Evolutionary conservation across 2,329 filamentous ascomycete genomes (phyloP), one percentile per base, ranked within the genome.

Genomic region (Emmonsiellopsis sp.): DNA sequence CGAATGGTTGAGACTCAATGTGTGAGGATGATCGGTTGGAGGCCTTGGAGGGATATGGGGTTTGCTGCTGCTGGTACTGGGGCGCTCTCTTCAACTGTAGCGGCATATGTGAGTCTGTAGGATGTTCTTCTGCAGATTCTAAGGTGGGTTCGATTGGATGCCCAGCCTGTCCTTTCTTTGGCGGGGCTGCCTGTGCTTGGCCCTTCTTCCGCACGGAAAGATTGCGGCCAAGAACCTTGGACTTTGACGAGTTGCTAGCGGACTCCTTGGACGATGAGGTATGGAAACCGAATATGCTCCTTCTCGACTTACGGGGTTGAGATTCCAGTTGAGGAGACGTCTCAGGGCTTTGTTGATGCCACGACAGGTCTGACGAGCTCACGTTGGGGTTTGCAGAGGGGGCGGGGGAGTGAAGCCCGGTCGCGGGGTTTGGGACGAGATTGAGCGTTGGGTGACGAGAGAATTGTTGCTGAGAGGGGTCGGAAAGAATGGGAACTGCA

Each of bases 151-250:
- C 55, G 38, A 50, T 44, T 32, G 50, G 54, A 37, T 45, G 56
- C n/a, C 46, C 46, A 37, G 41, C 51, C 38, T 8, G 34, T 3
- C 47, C 45, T 34, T 48, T 53, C 13, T 54, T 40, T 41, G 55
- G 47, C 10, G 51, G 44, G 47, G 52, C 31, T 11, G 44, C 53
- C 38, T 58, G 55, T 31, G 50, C 52, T 46, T 52, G 54, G 43
- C 50, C 52, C 50, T 65, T 65, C 45, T 55, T 61, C 49, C 64
- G 58, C 37, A 65, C 58, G 5, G 64, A 66, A 53, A 62, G 57
- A 34, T 54, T 62, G 38, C 64, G 59, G 40, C 62, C 61, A 50
- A 64, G 54, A 31, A 57, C 57, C 38, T 53, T 54, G 16, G 46
- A 10, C 38, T 53, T 54, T 10, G 46, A 10, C 41, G 56, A 52